phyloP scores from a whole-genome alignment of 2,329 filamentous ascomycete genomes.

The Phyllosticta capitalensis region DNA sequence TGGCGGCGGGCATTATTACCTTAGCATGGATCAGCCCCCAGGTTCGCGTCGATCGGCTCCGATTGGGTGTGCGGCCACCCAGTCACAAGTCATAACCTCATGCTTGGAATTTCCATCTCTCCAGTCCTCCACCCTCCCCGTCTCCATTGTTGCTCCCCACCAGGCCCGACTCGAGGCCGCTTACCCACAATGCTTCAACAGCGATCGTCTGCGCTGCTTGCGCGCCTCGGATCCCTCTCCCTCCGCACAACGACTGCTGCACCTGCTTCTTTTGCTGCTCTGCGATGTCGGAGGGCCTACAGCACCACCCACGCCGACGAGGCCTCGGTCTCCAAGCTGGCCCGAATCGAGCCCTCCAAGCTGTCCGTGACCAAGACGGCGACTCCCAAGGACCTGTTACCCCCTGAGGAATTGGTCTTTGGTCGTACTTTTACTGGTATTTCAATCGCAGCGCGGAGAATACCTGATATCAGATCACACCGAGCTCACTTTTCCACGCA shows the following conservation, averaged over 20 bases:
- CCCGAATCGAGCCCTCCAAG: constrained; percentile 66
- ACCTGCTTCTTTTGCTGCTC: constrained; percentile 19
- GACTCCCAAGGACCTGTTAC: constrained; percentile 62
- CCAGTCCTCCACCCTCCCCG: constrained; percentile 3
- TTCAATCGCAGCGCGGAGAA: not conserved
- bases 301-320: constrained; percentile 30
- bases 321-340: constrained; percentile 37
- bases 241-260: constrained; percentile 15
- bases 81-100: not conserved
- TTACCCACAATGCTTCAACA: constrained; percentile 28
- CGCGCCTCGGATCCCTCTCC: constrained; percentile 26
- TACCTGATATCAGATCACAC: constrained; percentile 1
- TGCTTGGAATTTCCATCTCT: constrained; percentile 5
- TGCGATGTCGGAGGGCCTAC: constrained; percentile 42
- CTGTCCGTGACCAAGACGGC: constrained; percentile 66
- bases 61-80: not conserved
- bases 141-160: constrained; percentile 4
- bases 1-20: not conserved
- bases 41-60: not conserved
- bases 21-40: not conserved
- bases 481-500: constrained; percentile 27
- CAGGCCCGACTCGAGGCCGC: constrained; percentile 1
- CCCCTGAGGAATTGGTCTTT: constrained; percentile 78
- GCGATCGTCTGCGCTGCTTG: constrained; percentile 42
- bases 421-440: constrained; percentile 82